Evolutionary conservation across 345 rosid genomes (phyloP).

Genomic region (Luvunga scandens): DNA sequence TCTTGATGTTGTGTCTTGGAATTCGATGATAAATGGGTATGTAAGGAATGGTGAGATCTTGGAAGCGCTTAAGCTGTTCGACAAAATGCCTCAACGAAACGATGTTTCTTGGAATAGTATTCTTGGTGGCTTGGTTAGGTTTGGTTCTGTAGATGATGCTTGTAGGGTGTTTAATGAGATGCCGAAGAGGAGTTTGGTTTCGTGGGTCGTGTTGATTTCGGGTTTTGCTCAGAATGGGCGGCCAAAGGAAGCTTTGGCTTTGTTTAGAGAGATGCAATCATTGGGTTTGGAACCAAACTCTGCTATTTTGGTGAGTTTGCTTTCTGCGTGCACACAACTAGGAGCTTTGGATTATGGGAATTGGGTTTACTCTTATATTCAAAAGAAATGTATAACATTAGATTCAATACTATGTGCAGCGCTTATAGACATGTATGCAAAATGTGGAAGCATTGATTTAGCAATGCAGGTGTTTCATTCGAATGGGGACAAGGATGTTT

Average conservation of each 20-base stretch:
- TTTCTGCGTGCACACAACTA: slow-evolving; percentile 34
- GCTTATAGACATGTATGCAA: slow-evolving; percentile 34
- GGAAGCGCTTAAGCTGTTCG: slow-evolving; percentile 12
- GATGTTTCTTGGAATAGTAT: slow-evolving; percentile 20
- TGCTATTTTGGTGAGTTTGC: slow-evolving; percentile 26
- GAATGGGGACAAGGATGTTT: slow-evolving; percentile 23
- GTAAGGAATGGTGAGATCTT: slow-evolving; percentile 12
- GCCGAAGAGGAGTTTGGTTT: slow-evolving; percentile 16
- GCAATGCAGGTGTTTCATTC: slow-evolving; percentile 26
- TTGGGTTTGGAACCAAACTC: slow-evolving; percentile 25
- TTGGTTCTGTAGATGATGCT: slow-evolving; percentile 19
- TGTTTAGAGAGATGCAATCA: slow-evolving; percentile 33
- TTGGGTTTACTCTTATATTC: slow-evolving; percentile 34
- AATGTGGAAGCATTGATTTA: slow-evolving; percentile 30
- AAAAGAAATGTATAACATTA: slow-evolving; percentile 16
- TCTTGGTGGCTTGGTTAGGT: slow-evolving; percentile 8
- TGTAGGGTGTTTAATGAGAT: slow-evolving; percentile 13
- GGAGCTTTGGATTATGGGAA: slow-evolving; percentile 32
- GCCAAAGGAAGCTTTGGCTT: slow-evolving; percentile 27
- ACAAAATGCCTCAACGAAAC: slow-evolving; percentile 15
- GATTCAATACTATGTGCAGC: slow-evolving; percentile 29
- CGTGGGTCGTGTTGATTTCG: slow-evolving; percentile 33
- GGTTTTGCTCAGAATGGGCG: slow-evolving; percentile 26
- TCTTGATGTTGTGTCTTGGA: slow-evolving; percentile 28
- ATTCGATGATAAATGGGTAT: slow-evolving; percentile 24